phyloP scores from a whole-genome alignment of 2,329 filamentous ascomycete genomes.

The Podosphaera fusca region DNA sequence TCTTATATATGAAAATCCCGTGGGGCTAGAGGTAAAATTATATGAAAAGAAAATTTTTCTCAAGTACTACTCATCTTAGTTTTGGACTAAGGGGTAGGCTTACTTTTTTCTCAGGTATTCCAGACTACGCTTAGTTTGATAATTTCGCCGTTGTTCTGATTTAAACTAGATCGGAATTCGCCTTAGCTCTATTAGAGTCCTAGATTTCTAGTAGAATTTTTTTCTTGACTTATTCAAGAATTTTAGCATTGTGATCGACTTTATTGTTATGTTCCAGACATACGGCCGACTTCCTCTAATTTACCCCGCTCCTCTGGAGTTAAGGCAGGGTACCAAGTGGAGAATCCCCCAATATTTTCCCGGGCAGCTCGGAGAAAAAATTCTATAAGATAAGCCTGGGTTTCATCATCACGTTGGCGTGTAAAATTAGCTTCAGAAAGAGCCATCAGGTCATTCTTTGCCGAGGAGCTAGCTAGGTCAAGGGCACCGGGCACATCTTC shows the following conservation, averaged over 20 bases:
- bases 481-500: conserved; percentile 62
- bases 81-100: too few species aligned
- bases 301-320: conserved; percentile 24
- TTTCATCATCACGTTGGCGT: conserved; percentile 70
- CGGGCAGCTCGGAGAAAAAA: conserved; percentile 39
- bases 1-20: too few species aligned
- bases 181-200: too few species aligned
- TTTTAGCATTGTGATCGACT: background rate
- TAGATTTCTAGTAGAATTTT: background rate
- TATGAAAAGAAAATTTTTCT: too few species aligned
- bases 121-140: too few species aligned
- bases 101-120: too few species aligned
- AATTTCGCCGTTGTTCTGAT: too few species aligned
- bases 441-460: conserved; percentile 60
- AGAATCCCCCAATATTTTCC: conserved; percentile 18
- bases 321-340: conserved; percentile 17
- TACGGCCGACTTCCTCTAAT: conserved; percentile 18
- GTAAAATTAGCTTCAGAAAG: conserved; percentile 29
- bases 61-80: too few species aligned
- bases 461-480: conserved; percentile 48
- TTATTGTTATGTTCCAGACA: conserved; percentile 1
- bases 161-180: too few species aligned
- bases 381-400: conserved; percentile 57
- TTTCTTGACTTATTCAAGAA: background rate
- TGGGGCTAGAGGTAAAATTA: too few species aligned